Base-by-base conservation (phyloP, 2,329 filamentous ascomycete genomes). In the Akanthomyces lecanii region DNA sequence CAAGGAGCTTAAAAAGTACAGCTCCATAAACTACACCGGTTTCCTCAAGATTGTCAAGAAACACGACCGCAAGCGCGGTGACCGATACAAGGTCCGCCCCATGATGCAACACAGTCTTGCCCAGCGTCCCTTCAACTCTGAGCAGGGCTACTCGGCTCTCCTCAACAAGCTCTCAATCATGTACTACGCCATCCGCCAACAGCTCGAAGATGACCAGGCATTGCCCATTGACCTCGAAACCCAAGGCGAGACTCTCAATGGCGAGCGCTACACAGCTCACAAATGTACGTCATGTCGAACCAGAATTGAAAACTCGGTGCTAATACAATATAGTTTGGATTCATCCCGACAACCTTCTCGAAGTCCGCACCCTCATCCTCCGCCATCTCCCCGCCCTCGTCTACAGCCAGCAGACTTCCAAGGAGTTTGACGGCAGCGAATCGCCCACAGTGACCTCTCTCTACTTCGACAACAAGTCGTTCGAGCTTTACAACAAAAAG, bases 21-120 rank as follows among this genome's bases (percentile, higher is more conserved):
- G 92, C 76, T 90, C 89, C 67, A 89, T 97, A 79, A 99, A 99
- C 79, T 99, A 97, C 77, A 97, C 95, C 6, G 95, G 92, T 54
- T 97, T 98, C 77, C 84, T 97, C 73, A 99, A 99, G 82, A 96
- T 96, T 54, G 92, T 92, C 63, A 99, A 99, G 86, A 99, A 99
- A 79, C 95, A 99, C 77, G 95, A 99, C 77, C 90, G 95, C 68
- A 96, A 94, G 79, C 85, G 94, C 68, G 93, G 93, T 62, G 84
- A 87, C 67, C 84, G 87, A 60, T 98, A 98, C 80, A 91, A 89
- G 74, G 90, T 98, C 68, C 87, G 92, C 28, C 93, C 95, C 33
- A 88, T 98, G 80, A 88, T 98, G 77, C 91, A 97, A 78, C 89
- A 97, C 70, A 90, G 91, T 70, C 79, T 99, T 70, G 87, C 91